Percentiles rank a stretch among this genome's conserved stretches.
Conservation (phyloP, 176 grass and related monocot species). For the Chloris gayana region DNA sequence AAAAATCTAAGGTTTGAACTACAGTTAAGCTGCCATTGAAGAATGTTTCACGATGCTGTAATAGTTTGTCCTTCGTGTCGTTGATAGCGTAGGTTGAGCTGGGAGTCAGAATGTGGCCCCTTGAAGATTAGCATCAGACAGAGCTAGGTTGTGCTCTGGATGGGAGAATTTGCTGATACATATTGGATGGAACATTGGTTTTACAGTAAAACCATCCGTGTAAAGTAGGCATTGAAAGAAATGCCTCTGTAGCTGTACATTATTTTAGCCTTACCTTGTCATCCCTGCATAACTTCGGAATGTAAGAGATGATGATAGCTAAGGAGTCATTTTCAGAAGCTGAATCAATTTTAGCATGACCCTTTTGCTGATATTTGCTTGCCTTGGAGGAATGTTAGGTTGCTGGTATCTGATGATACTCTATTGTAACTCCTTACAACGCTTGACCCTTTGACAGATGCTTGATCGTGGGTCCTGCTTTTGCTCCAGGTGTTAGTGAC, state of each 20-base stretch:
- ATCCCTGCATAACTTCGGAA: not conserved
- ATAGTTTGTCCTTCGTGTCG: not conserved
- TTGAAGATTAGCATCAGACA: not conserved
- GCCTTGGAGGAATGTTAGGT: not conserved
- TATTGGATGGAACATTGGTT: not conserved
- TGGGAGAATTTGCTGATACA: not conserved
- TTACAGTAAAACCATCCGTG: not conserved
- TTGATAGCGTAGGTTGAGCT: not conserved
- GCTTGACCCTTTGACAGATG: not conserved
- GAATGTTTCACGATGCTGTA: not conserved
- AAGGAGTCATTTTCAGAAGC: not conserved
- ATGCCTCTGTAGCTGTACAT: slow-evolving; percentile 1
- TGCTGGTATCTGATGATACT: not conserved
- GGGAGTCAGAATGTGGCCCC: not conserved
- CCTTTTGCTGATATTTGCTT: not conserved
- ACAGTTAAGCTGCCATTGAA: not conserved
- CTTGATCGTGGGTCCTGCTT: too few species aligned
- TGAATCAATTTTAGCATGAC: not conserved
- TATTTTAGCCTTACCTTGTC: not conserved
- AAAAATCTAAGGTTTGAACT: slow-evolving; percentile 30
- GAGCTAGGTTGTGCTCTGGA: not conserved
- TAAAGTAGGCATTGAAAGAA: not conserved
- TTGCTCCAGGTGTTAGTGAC: too few species aligned
- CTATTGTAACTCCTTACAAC: not conserved
- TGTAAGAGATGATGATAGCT: not conserved